Percentiles rank a stretch among this genome's conserved stretches.
Conservation (phyloP, 169 alveolate genomes). For the Haemoproteus tartakovskyi region DNA sequence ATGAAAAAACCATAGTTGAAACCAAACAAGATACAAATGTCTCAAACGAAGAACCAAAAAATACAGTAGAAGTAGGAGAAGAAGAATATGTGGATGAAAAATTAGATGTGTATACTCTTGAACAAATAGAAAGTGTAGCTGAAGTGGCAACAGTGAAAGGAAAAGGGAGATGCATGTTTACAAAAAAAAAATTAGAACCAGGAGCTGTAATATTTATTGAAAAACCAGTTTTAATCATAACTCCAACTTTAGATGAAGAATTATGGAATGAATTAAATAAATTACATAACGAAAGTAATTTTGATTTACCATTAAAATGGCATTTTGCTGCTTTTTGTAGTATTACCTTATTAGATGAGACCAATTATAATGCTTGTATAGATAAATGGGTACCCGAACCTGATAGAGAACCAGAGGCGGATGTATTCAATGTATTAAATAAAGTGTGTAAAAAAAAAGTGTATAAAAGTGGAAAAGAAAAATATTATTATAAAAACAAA, state of each 20-base stretch:
- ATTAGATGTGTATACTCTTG: constrained; percentile 52
- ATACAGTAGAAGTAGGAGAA: neutral
- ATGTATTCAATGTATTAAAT: constrained; percentile 72
- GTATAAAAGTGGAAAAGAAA: constrained; percentile 33
- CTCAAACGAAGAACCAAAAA: too few relatives aligned
- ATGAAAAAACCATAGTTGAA: neutral
- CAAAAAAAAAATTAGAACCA: constrained; percentile 74
- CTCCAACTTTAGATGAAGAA: constrained; percentile 74
- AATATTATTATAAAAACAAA: constrained; percentile 61
- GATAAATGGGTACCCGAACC: constrained; percentile 78
- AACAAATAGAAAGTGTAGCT: constrained; percentile 70
- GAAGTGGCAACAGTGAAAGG: constrained; percentile 78
- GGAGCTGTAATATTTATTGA: constrained; percentile 81
- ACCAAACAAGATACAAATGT: too few relatives aligned
- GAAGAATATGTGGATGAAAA: constrained; percentile 47
- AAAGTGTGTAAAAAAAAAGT: constrained; percentile 67
- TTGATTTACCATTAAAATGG: constrained; percentile 82
- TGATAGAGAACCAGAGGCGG: constrained; percentile 70
- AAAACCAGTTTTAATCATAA: constrained; percentile 77
- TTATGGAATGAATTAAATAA: constrained; percentile 70
- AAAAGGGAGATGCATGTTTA: constrained; percentile 82
- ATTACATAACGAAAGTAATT: constrained; percentile 65
- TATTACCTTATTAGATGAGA: constrained; percentile 64
- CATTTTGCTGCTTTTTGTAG: constrained; percentile 84
- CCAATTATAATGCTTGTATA: constrained; percentile 65